A percentile compares a stretch with the other conserved stretches of the same genome.
phyloP scores from a whole-genome alignment of 2,329 filamentous ascomycete genomes.

The Neoscytalidium dimidiatum region DNA sequence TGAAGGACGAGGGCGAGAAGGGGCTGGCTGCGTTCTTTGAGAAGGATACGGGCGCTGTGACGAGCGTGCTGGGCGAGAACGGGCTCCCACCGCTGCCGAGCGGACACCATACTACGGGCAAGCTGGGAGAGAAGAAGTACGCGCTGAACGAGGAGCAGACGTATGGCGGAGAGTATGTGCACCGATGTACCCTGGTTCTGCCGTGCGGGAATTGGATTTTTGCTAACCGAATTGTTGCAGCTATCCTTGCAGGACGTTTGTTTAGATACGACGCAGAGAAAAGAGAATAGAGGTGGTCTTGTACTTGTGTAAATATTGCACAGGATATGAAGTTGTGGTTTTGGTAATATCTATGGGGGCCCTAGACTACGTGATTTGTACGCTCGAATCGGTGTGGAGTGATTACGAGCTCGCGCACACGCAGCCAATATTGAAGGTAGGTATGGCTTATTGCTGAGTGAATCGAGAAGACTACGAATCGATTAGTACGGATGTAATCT shows the following conservation, averaged over 20 bases:
- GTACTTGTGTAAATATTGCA: slow-evolving; percentile 7
- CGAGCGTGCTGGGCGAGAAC: slow-evolving; percentile 68
- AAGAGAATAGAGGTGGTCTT: slow-evolving; percentile 3
- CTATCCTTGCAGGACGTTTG: slow-evolving; percentile 51
- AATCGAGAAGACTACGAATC: too few species aligned
- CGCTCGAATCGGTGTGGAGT: too few species aligned
- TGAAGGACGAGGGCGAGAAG: slow-evolving; percentile 72
- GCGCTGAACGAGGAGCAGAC: slow-evolving; percentile 68
- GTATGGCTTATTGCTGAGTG: too few species aligned
- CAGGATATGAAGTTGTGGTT: not conserved
- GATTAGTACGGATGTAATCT: too few species aligned
- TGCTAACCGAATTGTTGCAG: slow-evolving; percentile 34
- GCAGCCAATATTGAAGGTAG: too few species aligned
- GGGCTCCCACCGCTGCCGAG: slow-evolving; percentile 87
- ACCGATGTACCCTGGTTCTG: too few species aligned
- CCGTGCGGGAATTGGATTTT: too few species aligned
- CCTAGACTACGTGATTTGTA: not conserved
- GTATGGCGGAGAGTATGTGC: slow-evolving; percentile 56
- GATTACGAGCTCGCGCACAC: too few species aligned
- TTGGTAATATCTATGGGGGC: not conserved
- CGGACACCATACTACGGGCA: slow-evolving; percentile 58
- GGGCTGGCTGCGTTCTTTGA: slow-evolving; percentile 73
- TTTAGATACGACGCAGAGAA: not conserved
- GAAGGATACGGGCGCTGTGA: slow-evolving; percentile 57
- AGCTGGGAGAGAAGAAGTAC: slow-evolving; percentile 67